Evolutionary conservation across 345 rosid genomes (phyloP).

Genomic region (Arabidopsis thaliana): DNA sequence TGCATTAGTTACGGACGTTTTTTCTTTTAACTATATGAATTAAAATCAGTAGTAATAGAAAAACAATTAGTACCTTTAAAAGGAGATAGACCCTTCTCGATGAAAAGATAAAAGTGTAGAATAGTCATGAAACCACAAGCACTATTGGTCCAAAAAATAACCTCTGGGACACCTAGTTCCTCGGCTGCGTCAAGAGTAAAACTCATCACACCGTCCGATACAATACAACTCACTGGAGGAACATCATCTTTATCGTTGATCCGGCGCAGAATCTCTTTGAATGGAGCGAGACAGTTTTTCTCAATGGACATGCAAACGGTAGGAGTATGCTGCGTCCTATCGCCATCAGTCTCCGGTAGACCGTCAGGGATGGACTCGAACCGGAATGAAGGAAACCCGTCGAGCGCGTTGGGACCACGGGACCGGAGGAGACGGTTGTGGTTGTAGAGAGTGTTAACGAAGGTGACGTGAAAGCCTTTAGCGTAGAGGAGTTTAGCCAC

Average conservation of each 20-base stretch:
- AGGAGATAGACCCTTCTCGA: constrained; percentile 40
- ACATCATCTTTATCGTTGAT: constrained; percentile 17
- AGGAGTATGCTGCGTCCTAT: constrained; percentile 44
- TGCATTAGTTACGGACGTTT: too few species aligned
- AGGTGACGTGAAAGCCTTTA: constrained; percentile 22
- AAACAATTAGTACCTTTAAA: constrained; percentile 4
- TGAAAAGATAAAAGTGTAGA: constrained; percentile 32
- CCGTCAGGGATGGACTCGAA: constrained; percentile 36
- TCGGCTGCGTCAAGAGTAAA: constrained; percentile 40
- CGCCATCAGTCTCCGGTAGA: constrained; percentile 33
- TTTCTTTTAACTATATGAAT: too few species aligned
- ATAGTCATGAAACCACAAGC: constrained; percentile 41
- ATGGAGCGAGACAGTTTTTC: constrained; percentile 39
- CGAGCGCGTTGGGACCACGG: constrained; percentile 3
- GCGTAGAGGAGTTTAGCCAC: constrained; percentile 17
- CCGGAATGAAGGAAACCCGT: constrained; percentile 19
- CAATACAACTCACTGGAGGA: constrained; percentile 26
- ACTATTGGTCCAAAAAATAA: constrained; percentile 44
- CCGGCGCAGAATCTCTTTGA: constrained; percentile 24
- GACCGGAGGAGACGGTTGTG: constrained; percentile 22
- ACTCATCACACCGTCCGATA: constrained; percentile 34
- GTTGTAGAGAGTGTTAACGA: not conserved
- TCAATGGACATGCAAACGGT: constrained; percentile 42
- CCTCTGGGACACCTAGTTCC: constrained; percentile 35
- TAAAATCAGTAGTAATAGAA: too few species aligned